Evolutionary conservation across 495 filamentous ascomycete species (phyloP).

Genomic region (Bombardia bombarda): DNA sequence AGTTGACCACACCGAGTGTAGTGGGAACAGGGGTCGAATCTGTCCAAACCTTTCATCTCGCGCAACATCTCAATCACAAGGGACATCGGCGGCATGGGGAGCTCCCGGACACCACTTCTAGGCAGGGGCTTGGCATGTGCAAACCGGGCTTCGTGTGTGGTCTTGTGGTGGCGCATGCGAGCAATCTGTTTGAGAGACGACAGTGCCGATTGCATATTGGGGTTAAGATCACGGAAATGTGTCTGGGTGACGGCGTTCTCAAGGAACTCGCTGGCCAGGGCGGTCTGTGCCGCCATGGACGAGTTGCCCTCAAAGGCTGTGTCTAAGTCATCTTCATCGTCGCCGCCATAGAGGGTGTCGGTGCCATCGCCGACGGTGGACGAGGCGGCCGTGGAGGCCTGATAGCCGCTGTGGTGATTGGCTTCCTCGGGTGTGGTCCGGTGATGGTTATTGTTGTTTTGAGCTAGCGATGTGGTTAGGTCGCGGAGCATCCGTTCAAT

Average conservation of each 20-base stretch:
- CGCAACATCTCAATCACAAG: conserved; percentile 44
- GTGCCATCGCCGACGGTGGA: not conserved
- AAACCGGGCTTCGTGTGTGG: conserved; percentile 35
- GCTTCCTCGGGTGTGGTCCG: conserved; percentile 1
- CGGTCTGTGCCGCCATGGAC: conserved; percentile 53
- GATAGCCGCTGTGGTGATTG: conserved; percentile 3
- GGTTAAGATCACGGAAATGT: conserved; percentile 35
- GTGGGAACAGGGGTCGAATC: not conserved
- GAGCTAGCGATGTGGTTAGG: conserved; percentile 21
- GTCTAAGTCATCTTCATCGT: conserved; percentile 30
- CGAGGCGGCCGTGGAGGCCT: not conserved
- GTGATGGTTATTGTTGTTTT: not conserved
- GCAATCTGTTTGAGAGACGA: conserved; percentile 51
- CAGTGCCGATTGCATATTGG: conserved; percentile 49
- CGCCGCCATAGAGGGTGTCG: not conserved
- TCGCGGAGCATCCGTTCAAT: conserved; percentile 49
- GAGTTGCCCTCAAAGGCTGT: conserved; percentile 53
- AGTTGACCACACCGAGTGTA: too few species aligned
- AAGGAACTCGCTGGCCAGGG: conserved; percentile 55
- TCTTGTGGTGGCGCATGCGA: conserved; percentile 36
- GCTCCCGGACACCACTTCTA: conserved; percentile 33
- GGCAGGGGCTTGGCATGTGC: conserved; percentile 34
- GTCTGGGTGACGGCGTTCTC: conserved; percentile 50
- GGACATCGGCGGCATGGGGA: conserved; percentile 48
- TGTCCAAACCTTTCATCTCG: conserved; percentile 34